phyloP scores from a whole-genome alignment of 192 early-diverging fungal genomes.

The Backusella circina region DNA sequence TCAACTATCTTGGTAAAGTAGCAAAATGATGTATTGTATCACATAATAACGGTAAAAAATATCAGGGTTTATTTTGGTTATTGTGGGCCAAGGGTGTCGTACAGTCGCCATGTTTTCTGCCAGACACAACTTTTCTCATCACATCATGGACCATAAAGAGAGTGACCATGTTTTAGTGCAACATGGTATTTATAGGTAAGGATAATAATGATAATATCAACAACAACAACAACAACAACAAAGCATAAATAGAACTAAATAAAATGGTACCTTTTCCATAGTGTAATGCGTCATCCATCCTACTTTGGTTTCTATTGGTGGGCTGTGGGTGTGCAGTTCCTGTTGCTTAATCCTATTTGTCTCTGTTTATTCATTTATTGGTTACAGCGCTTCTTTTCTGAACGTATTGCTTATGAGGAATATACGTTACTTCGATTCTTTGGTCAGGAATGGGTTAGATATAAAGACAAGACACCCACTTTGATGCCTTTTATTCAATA shows the following conservation, averaged over 20 bases:
- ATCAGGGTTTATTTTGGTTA: conserved; percentile 55
- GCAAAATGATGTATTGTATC: not conserved
- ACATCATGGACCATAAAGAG: conserved; percentile 67
- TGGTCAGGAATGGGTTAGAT: conserved; percentile 71
- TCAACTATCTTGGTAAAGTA: conserved; percentile 40
- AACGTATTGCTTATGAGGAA: conserved; percentile 82
- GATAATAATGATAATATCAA: not conserved
- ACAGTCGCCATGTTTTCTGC: conserved; percentile 91
- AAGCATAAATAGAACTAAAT: not conserved
- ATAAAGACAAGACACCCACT: conserved; percentile 59
- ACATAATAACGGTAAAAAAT: not conserved
- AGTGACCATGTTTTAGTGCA: conserved; percentile 77
- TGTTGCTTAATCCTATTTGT: conserved; percentile 79
- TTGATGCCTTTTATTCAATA: conserved; percentile 64
- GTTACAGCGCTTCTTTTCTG: conserved; percentile 72
- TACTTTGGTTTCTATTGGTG: conserved; percentile 96
- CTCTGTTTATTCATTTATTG: conserved; percentile 59
- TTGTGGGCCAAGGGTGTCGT: conserved; percentile 72
- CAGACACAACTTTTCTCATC: conserved; percentile 83
- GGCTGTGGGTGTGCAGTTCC: conserved; percentile 74
- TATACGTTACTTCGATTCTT: conserved; percentile 71
- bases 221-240: not conserved
- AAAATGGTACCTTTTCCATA: conserved; percentile 20
- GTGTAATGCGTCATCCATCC: conserved; percentile 85
- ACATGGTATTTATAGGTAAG: conserved; percentile 81